Base-by-base conservation (phyloP, 495 filamentous ascomycete species). In the Rhypophila decipiens region DNA sequence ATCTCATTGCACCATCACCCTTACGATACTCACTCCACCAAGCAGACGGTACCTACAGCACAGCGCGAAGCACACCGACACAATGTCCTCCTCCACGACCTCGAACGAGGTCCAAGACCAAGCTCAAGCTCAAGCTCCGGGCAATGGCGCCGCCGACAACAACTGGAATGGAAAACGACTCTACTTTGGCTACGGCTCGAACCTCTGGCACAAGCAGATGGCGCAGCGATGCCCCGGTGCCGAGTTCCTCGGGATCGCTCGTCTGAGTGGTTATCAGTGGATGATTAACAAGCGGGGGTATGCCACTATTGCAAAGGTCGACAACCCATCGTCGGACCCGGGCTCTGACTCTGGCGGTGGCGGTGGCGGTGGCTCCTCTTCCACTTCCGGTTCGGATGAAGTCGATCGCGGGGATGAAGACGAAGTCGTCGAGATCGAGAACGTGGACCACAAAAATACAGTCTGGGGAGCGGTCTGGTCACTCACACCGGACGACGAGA, bases 131-230 rank as follows among this genome's bases (percentile, higher is more conserved):
- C 8, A 33, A 9, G 2, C 2, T 19, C 10, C 12, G 22, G 17
- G 18, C 9, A 29, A 45, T 10, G 17, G 29, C 10, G 21, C 29
- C 35, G 41, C 17, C 33, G 2, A 18, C 44, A 24, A 17, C 39
- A 1, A 18, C 17, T 18, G 17, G 20, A 9, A 18, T 18, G n/a
- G 17, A 13, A 39, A 18, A 10, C 53, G 35, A 33, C 39, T 59
- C 5, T 71, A 69, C 46, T 70, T 71, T 39, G 68, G 61, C 24
- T 73, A 67, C 49, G 70, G 70, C 42, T 64, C 59, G 48, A 71
- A 71, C 37, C 64, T 73, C 12, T 73, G 67, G 29, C 46, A 56
- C 0, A 50, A 52, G 11, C 68, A 71, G 48, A 73, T 73, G 70
- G 44, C 20, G 7, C 24, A 39, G n/a, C 64, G 67, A 15, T 73